phyloP scores from a whole-genome alignment of 768 basidiomycete genomes.

The Podaxis carcinomalis region DNA sequence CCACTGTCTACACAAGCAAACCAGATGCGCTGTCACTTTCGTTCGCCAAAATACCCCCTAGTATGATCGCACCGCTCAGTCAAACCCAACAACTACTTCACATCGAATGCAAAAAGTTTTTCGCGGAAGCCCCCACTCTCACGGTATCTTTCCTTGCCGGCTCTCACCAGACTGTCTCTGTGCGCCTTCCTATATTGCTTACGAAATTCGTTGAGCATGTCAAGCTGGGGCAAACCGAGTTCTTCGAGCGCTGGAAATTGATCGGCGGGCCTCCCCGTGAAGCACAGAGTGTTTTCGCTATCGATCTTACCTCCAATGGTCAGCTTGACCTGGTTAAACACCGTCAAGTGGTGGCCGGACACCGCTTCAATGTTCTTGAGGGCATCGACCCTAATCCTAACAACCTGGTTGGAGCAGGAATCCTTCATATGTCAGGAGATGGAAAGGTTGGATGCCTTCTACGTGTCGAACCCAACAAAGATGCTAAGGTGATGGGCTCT shows the following conservation, averaged over 20 bases:
- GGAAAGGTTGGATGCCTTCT: constrained; percentile 96
- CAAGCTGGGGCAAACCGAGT: constrained; percentile 74
- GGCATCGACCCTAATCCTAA: constrained; percentile 92
- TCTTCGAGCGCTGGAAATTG: constrained; percentile 98
- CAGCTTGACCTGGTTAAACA: constrained; percentile 74
- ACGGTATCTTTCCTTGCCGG: constrained; percentile 90
- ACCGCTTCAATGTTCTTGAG: constrained; percentile 70
- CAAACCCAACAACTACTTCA: constrained; percentile 94
- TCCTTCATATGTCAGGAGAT: constrained; percentile 84
- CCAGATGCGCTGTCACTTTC: constrained; percentile 73
- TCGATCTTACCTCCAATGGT: constrained; percentile 60
- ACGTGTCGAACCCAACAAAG: constrained; percentile 90
- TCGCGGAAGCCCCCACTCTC: constrained; percentile 72
- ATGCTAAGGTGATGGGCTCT: constrained; percentile 72
- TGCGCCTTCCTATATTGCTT: constrained; percentile 82
- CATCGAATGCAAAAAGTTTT: constrained; percentile 90
- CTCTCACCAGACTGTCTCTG: constrained; percentile 79
- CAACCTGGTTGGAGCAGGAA: constrained; percentile 94
- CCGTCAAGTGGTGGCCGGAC: constrained; percentile 72
- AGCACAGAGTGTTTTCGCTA: constrained; percentile 83
- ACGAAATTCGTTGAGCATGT: constrained; percentile 95
- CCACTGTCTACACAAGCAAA: constrained; percentile 70
- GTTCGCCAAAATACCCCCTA: constrained; percentile 90
- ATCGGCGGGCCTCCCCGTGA: constrained; percentile 96
- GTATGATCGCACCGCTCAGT: constrained; percentile 71